A percentile compares a stretch with the other conserved stretches of the same genome.
These are phyloP conservation scores for Conringia planisiliqua DNA, from an alignment of 345 rosid species.

Conservation along the genomic window DNA sequence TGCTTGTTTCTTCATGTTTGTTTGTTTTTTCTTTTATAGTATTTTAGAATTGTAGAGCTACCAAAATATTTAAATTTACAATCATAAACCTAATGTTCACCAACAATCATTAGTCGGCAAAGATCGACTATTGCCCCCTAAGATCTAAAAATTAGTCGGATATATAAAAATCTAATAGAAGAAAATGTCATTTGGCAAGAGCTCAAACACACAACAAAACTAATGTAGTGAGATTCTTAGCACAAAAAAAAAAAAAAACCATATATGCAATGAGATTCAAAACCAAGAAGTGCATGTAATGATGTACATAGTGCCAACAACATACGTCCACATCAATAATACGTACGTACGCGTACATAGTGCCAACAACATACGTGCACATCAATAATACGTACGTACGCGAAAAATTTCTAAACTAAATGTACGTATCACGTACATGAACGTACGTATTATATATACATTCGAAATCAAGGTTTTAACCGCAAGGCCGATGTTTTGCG, in stretches of 20 bases:
- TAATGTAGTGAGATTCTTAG: background rate
- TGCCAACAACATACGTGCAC: background rate
- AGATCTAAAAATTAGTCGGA: background rate
- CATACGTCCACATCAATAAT: conserved; percentile 5
- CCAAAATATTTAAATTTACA: background rate
- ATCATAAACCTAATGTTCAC: background rate
- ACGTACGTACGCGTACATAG: background rate
- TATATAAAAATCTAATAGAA: background rate
- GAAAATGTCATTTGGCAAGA: background rate
- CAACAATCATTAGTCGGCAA: background rate
- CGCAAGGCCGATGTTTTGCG: conserved; percentile 20
- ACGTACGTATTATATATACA: background rate
- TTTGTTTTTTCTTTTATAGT: background rate
- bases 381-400: conserved; percentile 10
- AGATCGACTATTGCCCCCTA: background rate
- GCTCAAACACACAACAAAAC: background rate
- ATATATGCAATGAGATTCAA: background rate
- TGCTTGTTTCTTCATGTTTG: background rate
- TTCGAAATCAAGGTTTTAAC: conserved; percentile 14
- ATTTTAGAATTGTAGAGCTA: background rate
- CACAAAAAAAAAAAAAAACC: background rate
- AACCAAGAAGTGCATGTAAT: background rate
- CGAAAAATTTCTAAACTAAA: conserved; percentile 1
- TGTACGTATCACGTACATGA: background rate
- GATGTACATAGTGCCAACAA: background rate